phyloP scores from a whole-genome alignment of 2,329 filamentous ascomycete genomes.

The Leptosphaerulina australis region DNA sequence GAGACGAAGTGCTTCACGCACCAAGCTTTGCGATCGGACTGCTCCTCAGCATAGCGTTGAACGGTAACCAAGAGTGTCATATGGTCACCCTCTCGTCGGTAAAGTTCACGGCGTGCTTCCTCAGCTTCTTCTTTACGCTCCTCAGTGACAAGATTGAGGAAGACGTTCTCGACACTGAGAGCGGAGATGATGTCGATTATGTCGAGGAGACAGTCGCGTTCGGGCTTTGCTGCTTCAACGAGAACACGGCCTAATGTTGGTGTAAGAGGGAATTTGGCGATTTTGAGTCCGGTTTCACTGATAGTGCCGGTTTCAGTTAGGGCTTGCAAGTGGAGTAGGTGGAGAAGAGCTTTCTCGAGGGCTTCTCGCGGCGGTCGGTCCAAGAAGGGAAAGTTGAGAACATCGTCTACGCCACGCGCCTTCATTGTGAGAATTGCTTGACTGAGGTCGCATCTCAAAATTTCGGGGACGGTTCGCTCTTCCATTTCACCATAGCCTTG shows the following conservation, averaged over 20 bases:
- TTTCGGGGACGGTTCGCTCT: constrained; percentile 82
- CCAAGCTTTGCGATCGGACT: constrained; percentile 65
- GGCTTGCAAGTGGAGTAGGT: constrained; percentile 79
- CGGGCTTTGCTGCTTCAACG: constrained; percentile 74
- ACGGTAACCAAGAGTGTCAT: constrained; percentile 67
- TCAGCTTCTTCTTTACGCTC: constrained; percentile 65
- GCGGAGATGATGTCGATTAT: constrained; percentile 81
- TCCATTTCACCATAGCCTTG: constrained; percentile 72
- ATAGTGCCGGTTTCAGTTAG: constrained; percentile 74
- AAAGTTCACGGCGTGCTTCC: constrained; percentile 61
- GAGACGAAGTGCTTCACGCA: constrained; percentile 64
- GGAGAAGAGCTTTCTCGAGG: constrained; percentile 79
- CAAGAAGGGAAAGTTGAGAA: constrained; percentile 82
- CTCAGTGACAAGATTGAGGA: constrained; percentile 64
- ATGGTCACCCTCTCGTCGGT: constrained; percentile 67
- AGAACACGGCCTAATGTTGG: constrained; percentile 82
- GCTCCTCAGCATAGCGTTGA: constrained; percentile 64
- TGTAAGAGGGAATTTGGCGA: constrained; percentile 82
- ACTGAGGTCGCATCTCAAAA: constrained; percentile 85
- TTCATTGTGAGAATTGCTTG: constrained; percentile 92
- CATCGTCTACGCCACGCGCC: constrained; percentile 81
- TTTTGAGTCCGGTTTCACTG: constrained; percentile 73
- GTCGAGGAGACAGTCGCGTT: constrained; percentile 76
- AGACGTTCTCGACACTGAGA: constrained; percentile 69
- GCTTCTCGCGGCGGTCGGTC: constrained; percentile 78